A percentile compares a stretch with the other conserved stretches of the same genome.
Evolutionary conservation across 2,329 filamentous ascomycete genomes (phyloP).

Genomic region (Epichloe gansuensis): DNA sequence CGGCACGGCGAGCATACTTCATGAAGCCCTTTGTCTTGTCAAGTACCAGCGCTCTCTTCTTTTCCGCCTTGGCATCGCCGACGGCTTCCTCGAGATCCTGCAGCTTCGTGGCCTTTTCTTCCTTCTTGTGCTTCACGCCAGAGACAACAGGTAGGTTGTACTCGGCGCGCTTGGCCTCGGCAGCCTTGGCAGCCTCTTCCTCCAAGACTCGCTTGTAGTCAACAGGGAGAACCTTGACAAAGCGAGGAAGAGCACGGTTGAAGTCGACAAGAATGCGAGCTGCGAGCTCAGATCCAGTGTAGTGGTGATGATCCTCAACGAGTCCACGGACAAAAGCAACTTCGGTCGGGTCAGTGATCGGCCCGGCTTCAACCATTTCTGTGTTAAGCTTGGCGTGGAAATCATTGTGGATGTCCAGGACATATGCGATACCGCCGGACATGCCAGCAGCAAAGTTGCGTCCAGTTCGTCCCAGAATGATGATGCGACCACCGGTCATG

Average conservation of each 20-base stretch:
- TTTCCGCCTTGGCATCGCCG: slow-evolving; percentile 70
- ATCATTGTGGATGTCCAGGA: slow-evolving; percentile 79
- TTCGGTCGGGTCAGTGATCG: slow-evolving; percentile 72
- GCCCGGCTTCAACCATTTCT: slow-evolving; percentile 90
- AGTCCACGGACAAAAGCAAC: slow-evolving; percentile 82
- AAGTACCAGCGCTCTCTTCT: slow-evolving; percentile 81
- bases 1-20: slow-evolving; percentile 84
- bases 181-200: slow-evolving; percentile 76
- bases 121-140: slow-evolving; percentile 48
- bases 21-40: slow-evolving; percentile 97
- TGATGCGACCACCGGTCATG: slow-evolving; percentile 90
- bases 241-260: slow-evolving; percentile 75
- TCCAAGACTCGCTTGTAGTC: slow-evolving; percentile 91
- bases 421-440: slow-evolving; percentile 94
- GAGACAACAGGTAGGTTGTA: slow-evolving; percentile 69
- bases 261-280: slow-evolving; percentile 93
- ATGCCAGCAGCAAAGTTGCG: slow-evolving; percentile 98
- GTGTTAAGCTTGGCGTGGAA: slow-evolving; percentile 90
- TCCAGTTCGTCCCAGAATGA: slow-evolving; percentile 78
- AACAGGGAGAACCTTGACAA: slow-evolving; percentile 84
- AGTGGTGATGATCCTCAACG: slow-evolving; percentile 95
- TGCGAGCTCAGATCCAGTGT: slow-evolving; percentile 89
- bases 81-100: slow-evolving; percentile 87
- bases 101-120: slow-evolving; percentile 56
- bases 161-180: slow-evolving; percentile 70